phyloP scores from a whole-genome alignment of 2,329 filamentous ascomycete species.

The Hypoxylon sp. region DNA sequence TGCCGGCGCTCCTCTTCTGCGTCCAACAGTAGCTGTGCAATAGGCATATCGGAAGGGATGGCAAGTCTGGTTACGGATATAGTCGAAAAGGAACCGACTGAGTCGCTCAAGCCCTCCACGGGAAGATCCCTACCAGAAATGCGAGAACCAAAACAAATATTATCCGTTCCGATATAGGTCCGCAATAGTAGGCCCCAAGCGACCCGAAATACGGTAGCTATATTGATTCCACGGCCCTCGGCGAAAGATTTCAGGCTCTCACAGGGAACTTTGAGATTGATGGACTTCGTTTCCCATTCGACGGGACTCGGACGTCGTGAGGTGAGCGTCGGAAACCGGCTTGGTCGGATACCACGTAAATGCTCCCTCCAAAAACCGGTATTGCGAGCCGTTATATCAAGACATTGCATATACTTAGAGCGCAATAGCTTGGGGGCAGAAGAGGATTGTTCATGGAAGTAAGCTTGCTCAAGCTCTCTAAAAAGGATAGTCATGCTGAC shows the following conservation, averaged over 20 bases:
- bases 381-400: conserved; percentile 54
- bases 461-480: conserved; percentile 60
- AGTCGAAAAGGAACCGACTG: conserved; percentile 61
- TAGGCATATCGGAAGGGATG: conserved; percentile 36
- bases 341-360: conserved; percentile 56
- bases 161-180: conserved; percentile 64
- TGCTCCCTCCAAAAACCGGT: conserved; percentile 62
- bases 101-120: conserved; percentile 55
- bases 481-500: conserved; percentile 62
- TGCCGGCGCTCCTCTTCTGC: conserved; percentile 45
- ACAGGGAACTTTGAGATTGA: conserved; percentile 57
- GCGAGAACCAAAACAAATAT: conserved; percentile 68
- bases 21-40: conserved; percentile 46
- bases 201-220: conserved; percentile 66
- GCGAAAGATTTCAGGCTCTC: conserved; percentile 60
- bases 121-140: conserved; percentile 60
- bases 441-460: conserved; percentile 56
- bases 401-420: conserved; percentile 55
- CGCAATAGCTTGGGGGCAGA: conserved; percentile 53
- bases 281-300: conserved; percentile 53
- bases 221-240: conserved; percentile 56
- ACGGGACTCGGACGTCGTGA: conserved; percentile 40
- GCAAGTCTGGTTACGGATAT: conserved; percentile 46
- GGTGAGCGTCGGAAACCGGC: conserved; percentile 60
- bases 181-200: conserved; percentile 71